Conservation (phyloP, 2,329 filamentous ascomycete genomes). For the Monosporascus sp. region DNA sequence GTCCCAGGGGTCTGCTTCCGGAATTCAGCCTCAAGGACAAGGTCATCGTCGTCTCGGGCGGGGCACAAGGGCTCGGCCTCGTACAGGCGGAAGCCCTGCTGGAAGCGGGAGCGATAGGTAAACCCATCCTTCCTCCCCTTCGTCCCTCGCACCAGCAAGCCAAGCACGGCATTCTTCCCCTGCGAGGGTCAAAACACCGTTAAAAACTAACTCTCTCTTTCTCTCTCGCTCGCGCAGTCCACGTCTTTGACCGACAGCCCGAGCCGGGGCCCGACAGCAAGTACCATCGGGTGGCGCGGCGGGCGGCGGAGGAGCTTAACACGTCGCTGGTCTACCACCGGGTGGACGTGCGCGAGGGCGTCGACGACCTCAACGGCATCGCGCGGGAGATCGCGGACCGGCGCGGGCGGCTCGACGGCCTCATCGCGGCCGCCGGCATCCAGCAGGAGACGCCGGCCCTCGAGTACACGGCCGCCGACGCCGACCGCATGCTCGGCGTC, state of each 20-base stretch:
- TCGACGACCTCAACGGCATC: constrained; percentile 59
- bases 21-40: constrained; percentile 74
- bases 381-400: constrained; percentile 64
- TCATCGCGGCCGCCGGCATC: constrained; percentile 66
- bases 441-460: constrained; percentile 81
- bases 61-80: constrained; percentile 70
- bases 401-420: constrained; percentile 71
- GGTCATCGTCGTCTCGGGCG: constrained; percentile 73
- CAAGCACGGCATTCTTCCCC: too few relatives aligned
- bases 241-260: constrained; percentile 60
- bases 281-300: constrained; percentile 61
- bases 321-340: constrained; percentile 69
- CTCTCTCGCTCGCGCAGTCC: constrained; percentile 41
- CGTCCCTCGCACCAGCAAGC: not conserved
- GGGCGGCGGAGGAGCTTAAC: constrained; percentile 59
- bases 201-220: not conserved
- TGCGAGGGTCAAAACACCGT: not conserved
- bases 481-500: constrained; percentile 74
- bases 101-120: constrained; percentile 70
- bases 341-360: constrained; percentile 70
- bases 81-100: constrained; percentile 74
- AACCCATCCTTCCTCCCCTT: not conserved
- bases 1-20: constrained; percentile 39
- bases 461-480: constrained; percentile 72
- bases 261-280: constrained; percentile 48